Evolutionary conservation across 257 asterid genomes (phyloP).

Genomic region (Paraleonurus japonicus): DNA sequence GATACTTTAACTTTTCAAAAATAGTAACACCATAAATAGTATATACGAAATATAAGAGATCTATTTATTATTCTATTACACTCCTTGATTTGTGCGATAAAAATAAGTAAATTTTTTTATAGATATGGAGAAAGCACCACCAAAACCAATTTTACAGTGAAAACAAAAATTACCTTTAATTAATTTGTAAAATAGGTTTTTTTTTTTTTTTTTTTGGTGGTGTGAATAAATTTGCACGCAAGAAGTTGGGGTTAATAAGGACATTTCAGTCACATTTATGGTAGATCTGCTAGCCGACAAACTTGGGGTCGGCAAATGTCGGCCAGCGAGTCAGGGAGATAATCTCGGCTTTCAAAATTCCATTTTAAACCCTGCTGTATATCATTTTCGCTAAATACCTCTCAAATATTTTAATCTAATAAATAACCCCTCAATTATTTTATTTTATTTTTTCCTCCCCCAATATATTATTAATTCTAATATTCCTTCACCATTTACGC

Average conservation of each 20-base stretch:
- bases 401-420: background rate
- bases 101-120: no score
- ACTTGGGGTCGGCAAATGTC: conserved; percentile 74
- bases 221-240: background rate
- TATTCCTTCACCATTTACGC: conserved; percentile 41
- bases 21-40: no score
- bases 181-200: no score
- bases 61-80: no score
- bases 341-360: conserved; percentile 39
- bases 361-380: conserved; percentile 18
- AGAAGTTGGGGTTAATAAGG: conserved; percentile 25
- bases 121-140: no score
- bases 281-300: conserved; percentile 67
- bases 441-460: background rate
- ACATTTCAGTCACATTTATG: conserved; percentile 21
- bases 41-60: no score
- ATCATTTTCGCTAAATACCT: conserved; percentile 30
- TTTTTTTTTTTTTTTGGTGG: no score
- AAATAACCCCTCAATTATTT: conserved; percentile 17
- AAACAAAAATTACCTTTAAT: no score
- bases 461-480: conserved; percentile 39
- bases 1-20: no score
- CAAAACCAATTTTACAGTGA: no score
- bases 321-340: conserved; percentile 67
- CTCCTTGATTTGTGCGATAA: no score